Conservation (phyloP, 1,284 basidiomycete species). For the Microstroma glucosiphilum region DNA sequence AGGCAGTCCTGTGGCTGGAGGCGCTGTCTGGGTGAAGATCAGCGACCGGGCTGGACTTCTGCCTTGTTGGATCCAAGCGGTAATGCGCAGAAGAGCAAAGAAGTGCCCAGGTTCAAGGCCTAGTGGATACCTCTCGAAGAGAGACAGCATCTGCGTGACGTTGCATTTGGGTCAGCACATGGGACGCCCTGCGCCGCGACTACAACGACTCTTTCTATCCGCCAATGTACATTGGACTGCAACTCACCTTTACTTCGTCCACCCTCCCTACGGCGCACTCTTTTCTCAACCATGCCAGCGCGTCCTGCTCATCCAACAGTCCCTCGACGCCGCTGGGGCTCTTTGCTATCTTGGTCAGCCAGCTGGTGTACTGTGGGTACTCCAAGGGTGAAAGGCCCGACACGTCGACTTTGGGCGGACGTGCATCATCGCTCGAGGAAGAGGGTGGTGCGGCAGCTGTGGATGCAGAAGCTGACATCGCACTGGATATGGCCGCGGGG, state of each 20-base stretch:
- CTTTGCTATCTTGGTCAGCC: slow-evolving; percentile 37
- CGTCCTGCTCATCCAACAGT: slow-evolving; percentile 45
- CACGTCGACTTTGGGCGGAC: slow-evolving; percentile 28
- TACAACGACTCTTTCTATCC: not conserved
- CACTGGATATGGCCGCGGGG: too few species aligned
- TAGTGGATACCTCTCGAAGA: slow-evolving; percentile 45
- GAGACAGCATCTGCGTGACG: slow-evolving; percentile 36
- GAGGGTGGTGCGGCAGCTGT: not conserved
- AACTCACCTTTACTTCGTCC: slow-evolving; percentile 40
- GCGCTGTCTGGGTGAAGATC: slow-evolving; percentile 44
- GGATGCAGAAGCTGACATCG: too few species aligned
- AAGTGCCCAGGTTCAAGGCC: slow-evolving; percentile 45
- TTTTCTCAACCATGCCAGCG: slow-evolving; percentile 40
- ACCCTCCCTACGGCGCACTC: slow-evolving; percentile 40
- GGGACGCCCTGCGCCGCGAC: not conserved
- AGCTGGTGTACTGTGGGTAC: slow-evolving; percentile 35
- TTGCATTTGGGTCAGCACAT: not conserved
- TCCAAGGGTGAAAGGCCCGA: slow-evolving; percentile 49
- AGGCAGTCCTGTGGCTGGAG: slow-evolving; percentile 13
- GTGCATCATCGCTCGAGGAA: slow-evolving; percentile 1
- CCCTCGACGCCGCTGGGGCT: slow-evolving; percentile 39
- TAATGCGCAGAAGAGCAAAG: slow-evolving; percentile 45
- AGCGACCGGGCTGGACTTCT: slow-evolving; percentile 24
- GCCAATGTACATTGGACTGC: not conserved
- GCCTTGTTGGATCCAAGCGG: slow-evolving; percentile 47